Evolutionary conservation across 2,329 filamentous ascomycete genomes (phyloP).

Genomic region (Epichloe festucae): DNA sequence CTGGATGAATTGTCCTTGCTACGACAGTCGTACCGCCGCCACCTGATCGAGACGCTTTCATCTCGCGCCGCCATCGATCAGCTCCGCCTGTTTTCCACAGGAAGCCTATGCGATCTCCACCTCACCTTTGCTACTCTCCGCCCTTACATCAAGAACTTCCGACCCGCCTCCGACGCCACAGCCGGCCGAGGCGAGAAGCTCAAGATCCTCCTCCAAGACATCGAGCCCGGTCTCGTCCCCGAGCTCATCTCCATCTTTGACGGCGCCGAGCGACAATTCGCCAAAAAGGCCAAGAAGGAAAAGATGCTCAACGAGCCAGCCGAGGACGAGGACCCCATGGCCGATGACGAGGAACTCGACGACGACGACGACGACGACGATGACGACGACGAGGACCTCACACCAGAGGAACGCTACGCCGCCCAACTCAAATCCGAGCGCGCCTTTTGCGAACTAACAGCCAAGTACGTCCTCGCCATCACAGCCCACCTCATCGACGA

Average conservation of each 20-base stretch:
- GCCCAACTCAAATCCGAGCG: constrained; percentile 68
- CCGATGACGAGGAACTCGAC: constrained; percentile 42
- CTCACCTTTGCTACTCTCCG: constrained; percentile 65
- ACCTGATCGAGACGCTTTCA: constrained; percentile 55
- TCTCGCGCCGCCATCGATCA: constrained; percentile 61
- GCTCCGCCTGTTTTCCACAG: constrained; percentile 61
- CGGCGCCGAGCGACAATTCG: constrained; percentile 61
- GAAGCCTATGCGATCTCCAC: constrained; percentile 70
- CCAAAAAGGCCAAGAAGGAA: constrained; percentile 50
- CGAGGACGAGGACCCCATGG: constrained; percentile 61
- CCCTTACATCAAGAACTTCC: constrained; percentile 32
- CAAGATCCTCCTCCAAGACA: constrained; percentile 48
- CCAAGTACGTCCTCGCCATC: constrained; percentile 72
- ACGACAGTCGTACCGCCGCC: constrained; percentile 44
- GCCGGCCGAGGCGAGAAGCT: constrained; percentile 17
- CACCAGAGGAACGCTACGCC: constrained; percentile 46
- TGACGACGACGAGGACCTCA: constrained; percentile 39
- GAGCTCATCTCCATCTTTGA: constrained; percentile 68
- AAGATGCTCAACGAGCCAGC: constrained; percentile 47
- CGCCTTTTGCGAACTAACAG: constrained; percentile 71
- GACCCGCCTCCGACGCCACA: constrained; percentile 13
- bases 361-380: constrained; percentile 43
- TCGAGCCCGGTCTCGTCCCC: constrained; percentile 48
- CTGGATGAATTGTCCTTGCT: constrained; percentile 46
- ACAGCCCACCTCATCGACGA: constrained; percentile 62